phyloP scores from a whole-genome alignment of 306 rosid genomes.

The Prinsepia uniflora region DNA sequence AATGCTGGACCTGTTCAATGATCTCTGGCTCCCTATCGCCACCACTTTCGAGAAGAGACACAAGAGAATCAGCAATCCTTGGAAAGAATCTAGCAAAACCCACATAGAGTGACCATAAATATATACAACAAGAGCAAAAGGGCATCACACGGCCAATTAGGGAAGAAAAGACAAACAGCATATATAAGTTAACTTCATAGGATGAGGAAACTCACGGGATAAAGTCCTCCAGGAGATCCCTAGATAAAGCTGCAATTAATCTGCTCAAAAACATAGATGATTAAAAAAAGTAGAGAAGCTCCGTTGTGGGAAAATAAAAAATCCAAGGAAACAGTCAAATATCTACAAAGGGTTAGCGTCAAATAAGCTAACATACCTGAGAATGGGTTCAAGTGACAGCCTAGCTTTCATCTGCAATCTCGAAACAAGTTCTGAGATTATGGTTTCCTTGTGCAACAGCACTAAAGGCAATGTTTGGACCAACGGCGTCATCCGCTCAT shows the following conservation, averaged over 20 bases:
- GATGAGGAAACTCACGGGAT: constrained; percentile 63
- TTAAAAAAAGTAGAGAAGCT: constrained; percentile 5
- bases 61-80: constrained; percentile 56
- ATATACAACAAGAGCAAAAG: background rate
- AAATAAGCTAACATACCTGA: constrained; percentile 43
- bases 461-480: constrained; percentile 74
- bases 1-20: constrained; percentile 68
- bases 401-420: constrained; percentile 71
- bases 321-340: constrained; percentile 6
- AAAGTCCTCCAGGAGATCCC: constrained; percentile 81
- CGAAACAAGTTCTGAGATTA: constrained; percentile 58
- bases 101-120: constrained; percentile 17
- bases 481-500: constrained; percentile 61
- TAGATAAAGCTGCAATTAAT: constrained; percentile 68
- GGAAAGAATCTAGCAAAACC: constrained; percentile 54
- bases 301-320: constrained; percentile 15
- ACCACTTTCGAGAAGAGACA: constrained; percentile 70
- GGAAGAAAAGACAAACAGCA: background rate
- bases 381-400: constrained; percentile 80
- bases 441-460: constrained; percentile 65
- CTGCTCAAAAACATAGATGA: constrained; percentile 37
- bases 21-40: constrained; percentile 86
- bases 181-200: constrained; percentile 20
- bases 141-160: background rate
- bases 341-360: constrained; percentile 17